phyloP scores from a whole-genome alignment of 2,329 filamentous ascomycete genomes.

The Phialophora chinensis region DNA sequence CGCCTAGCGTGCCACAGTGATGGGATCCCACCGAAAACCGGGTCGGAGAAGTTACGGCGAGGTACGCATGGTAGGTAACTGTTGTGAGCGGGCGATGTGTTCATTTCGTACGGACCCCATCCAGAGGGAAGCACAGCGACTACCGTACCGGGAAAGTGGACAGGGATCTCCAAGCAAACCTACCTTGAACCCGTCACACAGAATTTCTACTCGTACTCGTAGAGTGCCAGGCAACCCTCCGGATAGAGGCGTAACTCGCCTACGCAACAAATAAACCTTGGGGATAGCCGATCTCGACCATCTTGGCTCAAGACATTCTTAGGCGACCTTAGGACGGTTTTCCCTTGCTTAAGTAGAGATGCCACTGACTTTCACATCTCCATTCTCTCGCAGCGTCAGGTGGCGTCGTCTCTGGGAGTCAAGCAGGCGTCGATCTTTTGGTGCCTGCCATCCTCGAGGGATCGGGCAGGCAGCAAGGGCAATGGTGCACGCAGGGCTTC shows the following conservation, averaged over 20 bases:
- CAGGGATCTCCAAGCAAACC: background rate
- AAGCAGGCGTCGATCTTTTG: background rate
- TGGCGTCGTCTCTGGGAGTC: background rate
- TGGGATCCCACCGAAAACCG: background rate
- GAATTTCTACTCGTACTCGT: background rate
- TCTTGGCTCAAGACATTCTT: background rate
- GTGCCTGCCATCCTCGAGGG: background rate
- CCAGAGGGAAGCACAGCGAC: background rate
- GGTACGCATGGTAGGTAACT: background rate
- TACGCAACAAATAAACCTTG: background rate
- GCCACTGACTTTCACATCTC: background rate
- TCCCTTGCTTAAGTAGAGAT: background rate
- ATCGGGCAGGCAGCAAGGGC: background rate
- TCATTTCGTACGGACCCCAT: background rate
- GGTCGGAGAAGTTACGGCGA: background rate
- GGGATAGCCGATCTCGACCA: background rate
- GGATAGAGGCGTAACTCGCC: background rate
- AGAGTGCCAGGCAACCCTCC: background rate
- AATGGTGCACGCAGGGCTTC: background rate
- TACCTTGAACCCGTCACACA: background rate
- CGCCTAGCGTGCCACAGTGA: background rate
- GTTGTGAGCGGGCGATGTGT: background rate
- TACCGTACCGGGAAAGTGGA: background rate
- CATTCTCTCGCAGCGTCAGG: background rate
- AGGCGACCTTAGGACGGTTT: background rate